Evolutionary conservation across 2,329 filamentous ascomycete genomes (phyloP), one percentile per base, ranked within the genome.

Genomic region (Diaporthe citriasiana): DNA sequence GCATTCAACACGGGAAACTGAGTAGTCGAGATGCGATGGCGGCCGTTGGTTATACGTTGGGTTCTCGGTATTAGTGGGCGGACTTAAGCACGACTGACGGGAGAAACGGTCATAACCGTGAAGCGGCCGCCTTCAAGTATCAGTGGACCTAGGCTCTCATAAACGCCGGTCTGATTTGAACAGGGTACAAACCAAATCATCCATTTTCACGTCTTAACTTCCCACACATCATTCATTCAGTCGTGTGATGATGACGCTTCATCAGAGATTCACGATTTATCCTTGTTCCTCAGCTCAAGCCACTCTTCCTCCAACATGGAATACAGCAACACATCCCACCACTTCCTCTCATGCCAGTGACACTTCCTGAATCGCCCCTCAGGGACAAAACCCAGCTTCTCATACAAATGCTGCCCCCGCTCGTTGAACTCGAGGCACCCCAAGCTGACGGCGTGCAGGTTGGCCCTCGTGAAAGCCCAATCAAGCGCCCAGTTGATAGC

Each of bases 401-500:
- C 78, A 75, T 88, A 88, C 77, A 89, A 70, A 25, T 81, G 79
- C 13, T 81, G 59, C 0, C 85, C 87, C 0, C 85, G 81, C 45
- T 79, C 78, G 63, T 88, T 89, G 70, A 82, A 88, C 12, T 77
- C 82, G 45, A 85, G 82, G 0, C 82, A 82, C 4, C 78, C 76
- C 9, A 89, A 81, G 15, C 77, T 78, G 25, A 89, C 83, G 6
- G 84, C 79, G 75, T 89, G 87, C 78, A 87, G 77, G 0, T 83
- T 84, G 0, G 82, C 85, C n/a, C 80, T 79, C 8, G 78, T 76
- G 75, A 89, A 89, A 0, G 84, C 84, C 82, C 86, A 88, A 33
- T 85, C 82, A 4, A 87, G 76, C 0, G 79, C 82, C 86, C 86
- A 89, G 35, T 80, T 79, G 57, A 89, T 84, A 0, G 85, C 84